phyloP scores from a whole-genome alignment of 2,329 filamentous ascomycete species.

The Sordariomycetes sp. region DNA sequence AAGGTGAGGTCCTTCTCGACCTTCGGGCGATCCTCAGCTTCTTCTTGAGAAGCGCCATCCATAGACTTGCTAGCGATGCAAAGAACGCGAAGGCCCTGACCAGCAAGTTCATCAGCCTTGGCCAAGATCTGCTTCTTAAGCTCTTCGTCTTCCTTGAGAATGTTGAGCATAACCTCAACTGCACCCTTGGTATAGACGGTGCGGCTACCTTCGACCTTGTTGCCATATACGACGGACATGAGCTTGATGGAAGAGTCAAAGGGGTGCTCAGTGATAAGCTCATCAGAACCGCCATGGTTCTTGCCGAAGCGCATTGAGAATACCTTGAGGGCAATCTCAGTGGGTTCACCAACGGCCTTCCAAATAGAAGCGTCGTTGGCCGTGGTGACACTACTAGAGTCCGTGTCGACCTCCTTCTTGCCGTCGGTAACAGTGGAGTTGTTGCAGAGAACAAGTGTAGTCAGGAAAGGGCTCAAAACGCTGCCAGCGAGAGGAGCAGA shows the following conservation, averaged over 20 bases:
- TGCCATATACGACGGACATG: constrained; percentile 60
- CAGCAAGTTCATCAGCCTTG: constrained; percentile 46
- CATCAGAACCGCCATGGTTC: constrained; percentile 32
- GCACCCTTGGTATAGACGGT: constrained; percentile 50
- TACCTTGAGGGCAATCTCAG: constrained; percentile 66
- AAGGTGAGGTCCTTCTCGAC: constrained; percentile 52
- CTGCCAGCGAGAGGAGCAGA: constrained; percentile 28
- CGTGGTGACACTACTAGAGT: constrained; percentile 37
- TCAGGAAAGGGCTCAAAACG: constrained; percentile 36
- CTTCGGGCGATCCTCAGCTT: constrained; percentile 36
- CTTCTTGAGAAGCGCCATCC: constrained; percentile 18
- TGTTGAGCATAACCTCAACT: constrained; percentile 45
- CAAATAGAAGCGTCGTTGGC: constrained; percentile 34
- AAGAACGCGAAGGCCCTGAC: constrained; percentile 59
- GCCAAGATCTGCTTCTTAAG: constrained; percentile 35
- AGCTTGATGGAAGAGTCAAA: constrained; percentile 68
- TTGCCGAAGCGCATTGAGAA: constrained; percentile 60
- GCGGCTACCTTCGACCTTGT: constrained; percentile 19
- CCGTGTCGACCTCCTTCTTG: constrained; percentile 35
- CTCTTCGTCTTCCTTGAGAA: constrained; percentile 36
- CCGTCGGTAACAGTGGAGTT: constrained; percentile 40
- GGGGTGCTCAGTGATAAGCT: constrained; percentile 55
- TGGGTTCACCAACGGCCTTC: constrained; percentile 57
- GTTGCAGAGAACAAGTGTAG: constrained; percentile 54
- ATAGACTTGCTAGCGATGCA: constrained; percentile 50